Evolutionary conservation across 495 filamentous ascomycete species (phyloP), one percentile per base, ranked within the genome.

Genomic region (Pseudoneurospora amorphoporcata): DNA sequence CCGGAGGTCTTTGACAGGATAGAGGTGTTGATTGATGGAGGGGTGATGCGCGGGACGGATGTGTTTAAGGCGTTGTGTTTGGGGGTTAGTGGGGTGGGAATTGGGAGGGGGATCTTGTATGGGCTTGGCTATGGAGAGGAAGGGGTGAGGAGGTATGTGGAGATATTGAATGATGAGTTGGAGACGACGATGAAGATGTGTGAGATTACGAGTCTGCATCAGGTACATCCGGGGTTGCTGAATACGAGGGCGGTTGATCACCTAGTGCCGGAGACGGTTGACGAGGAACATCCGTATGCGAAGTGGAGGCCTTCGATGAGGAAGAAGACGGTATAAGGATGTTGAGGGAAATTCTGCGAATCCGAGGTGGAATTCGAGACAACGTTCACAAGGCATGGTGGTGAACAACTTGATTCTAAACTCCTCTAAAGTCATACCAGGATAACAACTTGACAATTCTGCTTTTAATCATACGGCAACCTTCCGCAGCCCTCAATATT

Each of bases 111-210:
- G 12, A 86, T 87, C 53, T 76, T 92, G 74, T 92, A 85, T 73
- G 84, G 85, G 0, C 42, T 90, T 42, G 91, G 88, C 69, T 95
- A 94, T 75, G 93, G 93, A 6, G 87, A 87, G 75, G 89, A 91
- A 71, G 92, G 93, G 1, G 89, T 95, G 53, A 90, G 91, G 81
- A 84, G 90, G 82, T 85, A 82, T 69, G 78, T 87, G 68, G 83
- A 86, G 61, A 88, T 94, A 14, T 82, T 95, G 72, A 87, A 87
- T 76, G 92, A 94, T 75, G 93, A 95, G 77, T 80, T 95, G 40
- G 88, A 91, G 75, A 92, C 89, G 5, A 89, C 92, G 7, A 95
- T 95, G 92, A 87, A 89, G 43, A 90, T 93, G 81, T 89, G 86
- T 73, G 92, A 92, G 3, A 87, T 95, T 41, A 93, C 90, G 37